Conservation (phyloP, 352 stramenopile genomes). For the Globisporangium middletonii region DNA sequence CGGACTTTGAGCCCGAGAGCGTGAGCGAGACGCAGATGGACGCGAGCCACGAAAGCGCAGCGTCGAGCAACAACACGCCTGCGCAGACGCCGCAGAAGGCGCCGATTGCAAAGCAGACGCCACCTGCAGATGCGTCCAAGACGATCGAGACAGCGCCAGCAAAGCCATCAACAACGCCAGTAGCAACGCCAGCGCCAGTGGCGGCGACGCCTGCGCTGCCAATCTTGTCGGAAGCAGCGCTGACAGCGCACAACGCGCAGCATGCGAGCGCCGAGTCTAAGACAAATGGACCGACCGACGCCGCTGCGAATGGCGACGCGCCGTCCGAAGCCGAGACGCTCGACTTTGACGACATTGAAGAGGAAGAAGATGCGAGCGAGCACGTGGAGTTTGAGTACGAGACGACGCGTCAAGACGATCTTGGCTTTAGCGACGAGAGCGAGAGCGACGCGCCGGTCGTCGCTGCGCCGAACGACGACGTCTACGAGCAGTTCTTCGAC, state of each 20-base stretch:
- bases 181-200: not conserved
- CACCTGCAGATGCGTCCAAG: not conserved
- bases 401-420: conserved; percentile 6
- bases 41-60: not conserved
- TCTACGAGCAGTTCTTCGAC: conserved; percentile 15
- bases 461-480: conserved; percentile 7
- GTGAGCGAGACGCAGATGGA: not conserved
- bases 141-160: not conserved
- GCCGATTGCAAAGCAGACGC: not conserved
- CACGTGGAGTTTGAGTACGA: conserved; percentile 1
- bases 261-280: not conserved
- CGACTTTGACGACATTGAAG: conserved; percentile 8
- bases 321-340: conserved; percentile 12
- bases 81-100: no score
- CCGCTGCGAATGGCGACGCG: not conserved
- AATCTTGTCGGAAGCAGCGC: conserved; percentile 1
- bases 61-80: not conserved
- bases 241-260: conserved; percentile 1
- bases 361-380: not conserved
- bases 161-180: not conserved
- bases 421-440: conserved; percentile 16
- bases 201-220: no score
- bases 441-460: conserved; percentile 1
- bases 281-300: not conserved
- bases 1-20: not conserved